Evolutionary conservation across 2,329 filamentous ascomycete species (phyloP), one percentile per base, ranked within the genome.

Genomic region (Fusarium staphyleae): DNA sequence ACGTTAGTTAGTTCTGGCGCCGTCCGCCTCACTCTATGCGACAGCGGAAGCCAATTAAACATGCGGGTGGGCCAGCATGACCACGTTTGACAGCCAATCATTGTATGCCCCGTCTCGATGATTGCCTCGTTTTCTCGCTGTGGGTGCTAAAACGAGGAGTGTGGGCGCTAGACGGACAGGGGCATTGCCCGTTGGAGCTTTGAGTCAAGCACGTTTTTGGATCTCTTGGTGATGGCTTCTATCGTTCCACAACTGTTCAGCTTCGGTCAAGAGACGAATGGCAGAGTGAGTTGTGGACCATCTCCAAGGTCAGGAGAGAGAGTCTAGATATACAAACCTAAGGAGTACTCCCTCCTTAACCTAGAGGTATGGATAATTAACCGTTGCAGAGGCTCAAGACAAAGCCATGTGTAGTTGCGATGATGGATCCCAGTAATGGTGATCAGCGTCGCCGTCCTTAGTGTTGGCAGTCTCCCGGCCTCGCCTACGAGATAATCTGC

Each of bases 11-110:
- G n/a, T n/a, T n/a, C 26, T 55, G 45, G 29, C 16, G 55, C 47
- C 57, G 65, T 60, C 55, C 66, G 66, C 66, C 66, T 68, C 66
- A 68, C 65, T 68, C 60, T 60, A 34, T 57, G 48, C 45, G 60
- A 56, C 60, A 45, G 53, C 54, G 54, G 48, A 55, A 59, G 54
- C 66, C 66, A 68, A 68, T 68, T 62, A 57, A 55, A 9, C 55
- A 55, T 48, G 42, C 15, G 26, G 42, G 65, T 56, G 63, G 65
- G 52, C 40, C 50, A 57, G 51, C 59, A 53, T 57, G 62, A 48
- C 55, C 56, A 34, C 51, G 14, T 26, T 62, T 37, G 57, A 64
- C 34, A 57, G 55, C 66, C 66, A 68, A 66, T 68, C 60, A 55
- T 54, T 62, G 54, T 30, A 42, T 66, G 57, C 56, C 57, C 60